These are phyloP conservation scores for Leccinum ponderosum DNA, from an alignment of 1,284 basidiomycete species.

Conservation along the genomic window DNA sequence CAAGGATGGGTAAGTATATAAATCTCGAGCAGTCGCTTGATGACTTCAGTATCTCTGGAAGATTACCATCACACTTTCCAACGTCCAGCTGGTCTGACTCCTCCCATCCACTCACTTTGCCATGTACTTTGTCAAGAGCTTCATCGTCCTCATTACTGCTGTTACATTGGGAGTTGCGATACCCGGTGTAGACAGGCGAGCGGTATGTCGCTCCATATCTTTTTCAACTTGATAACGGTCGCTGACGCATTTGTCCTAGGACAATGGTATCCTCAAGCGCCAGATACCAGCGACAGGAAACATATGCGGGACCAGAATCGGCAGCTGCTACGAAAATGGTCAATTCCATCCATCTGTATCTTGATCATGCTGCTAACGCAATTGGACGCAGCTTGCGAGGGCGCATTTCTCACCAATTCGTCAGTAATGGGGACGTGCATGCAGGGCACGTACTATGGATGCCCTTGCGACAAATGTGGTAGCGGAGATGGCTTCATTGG, in stretches of 20 bases:
- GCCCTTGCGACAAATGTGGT: constrained; percentile 2
- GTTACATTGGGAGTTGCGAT: background rate
- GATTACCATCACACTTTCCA: background rate
- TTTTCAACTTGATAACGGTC: background rate
- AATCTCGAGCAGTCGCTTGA: background rate
- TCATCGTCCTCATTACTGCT: background rate
- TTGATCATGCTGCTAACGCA: background rate
- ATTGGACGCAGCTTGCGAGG: constrained; percentile 3
- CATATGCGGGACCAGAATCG: background rate
- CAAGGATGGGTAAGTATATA: background rate
- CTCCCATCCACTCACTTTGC: background rate
- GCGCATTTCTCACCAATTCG: background rate
- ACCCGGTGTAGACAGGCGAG: background rate
- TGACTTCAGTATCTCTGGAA: background rate
- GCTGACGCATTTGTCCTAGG: background rate
- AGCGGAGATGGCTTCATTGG: background rate
- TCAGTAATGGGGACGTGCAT: background rate
- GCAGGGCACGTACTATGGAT: background rate
- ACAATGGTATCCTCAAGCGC: background rate
- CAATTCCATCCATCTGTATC: background rate
- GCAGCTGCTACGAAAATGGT: constrained; percentile 7
- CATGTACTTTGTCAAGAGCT: constrained; percentile 3
- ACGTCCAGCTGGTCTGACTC: background rate
- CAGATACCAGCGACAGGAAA: background rate
- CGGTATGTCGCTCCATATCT: constrained; percentile 5